These are phyloP conservation scores for Moesziomyces globuligerus DNA, from an alignment of 1,284 basidiomycete species.

Conservation along the genomic window DNA sequence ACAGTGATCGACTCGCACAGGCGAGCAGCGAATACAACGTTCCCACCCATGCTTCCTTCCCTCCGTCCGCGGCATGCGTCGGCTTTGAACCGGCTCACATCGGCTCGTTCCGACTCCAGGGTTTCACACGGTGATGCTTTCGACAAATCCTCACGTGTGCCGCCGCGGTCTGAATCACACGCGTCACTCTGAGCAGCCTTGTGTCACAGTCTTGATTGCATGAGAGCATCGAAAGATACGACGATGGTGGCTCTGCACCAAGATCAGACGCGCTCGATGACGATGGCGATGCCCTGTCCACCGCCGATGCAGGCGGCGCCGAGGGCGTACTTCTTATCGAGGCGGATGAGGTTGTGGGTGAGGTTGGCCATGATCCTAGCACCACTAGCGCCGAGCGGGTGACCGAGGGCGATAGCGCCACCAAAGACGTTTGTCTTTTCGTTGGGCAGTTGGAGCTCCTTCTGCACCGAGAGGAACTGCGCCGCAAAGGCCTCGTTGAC, in stretches of 20 bases:
- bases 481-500: slow-evolving; percentile 88
- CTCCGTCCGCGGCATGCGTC: background rate
- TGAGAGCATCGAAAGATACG: background rate
- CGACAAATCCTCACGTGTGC: background rate
- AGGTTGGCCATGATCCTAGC: slow-evolving; percentile 72
- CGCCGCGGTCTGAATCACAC: no score
- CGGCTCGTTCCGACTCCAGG: no score
- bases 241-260: background rate
- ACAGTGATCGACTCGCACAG: no score
- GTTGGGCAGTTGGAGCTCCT: slow-evolving; percentile 78
- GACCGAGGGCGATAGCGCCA: slow-evolving; percentile 71
- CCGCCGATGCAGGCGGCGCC: slow-evolving; percentile 73
- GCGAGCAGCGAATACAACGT: no score
- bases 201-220: no score
- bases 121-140: background rate
- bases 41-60: no score
- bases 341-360: slow-evolving; percentile 71
- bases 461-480: slow-evolving; percentile 89
- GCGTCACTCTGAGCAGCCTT: no score
- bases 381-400: slow-evolving; percentile 72
- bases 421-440: slow-evolving; percentile 73
- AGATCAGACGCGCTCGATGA: slow-evolving; percentile 66
- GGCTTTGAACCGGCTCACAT: background rate
- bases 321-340: slow-evolving; percentile 72
- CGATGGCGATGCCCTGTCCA: slow-evolving; percentile 69